Evolutionary conservation across 2,329 filamentous ascomycete genomes (phyloP).

Genomic region (Exophiala aquamarina): DNA sequence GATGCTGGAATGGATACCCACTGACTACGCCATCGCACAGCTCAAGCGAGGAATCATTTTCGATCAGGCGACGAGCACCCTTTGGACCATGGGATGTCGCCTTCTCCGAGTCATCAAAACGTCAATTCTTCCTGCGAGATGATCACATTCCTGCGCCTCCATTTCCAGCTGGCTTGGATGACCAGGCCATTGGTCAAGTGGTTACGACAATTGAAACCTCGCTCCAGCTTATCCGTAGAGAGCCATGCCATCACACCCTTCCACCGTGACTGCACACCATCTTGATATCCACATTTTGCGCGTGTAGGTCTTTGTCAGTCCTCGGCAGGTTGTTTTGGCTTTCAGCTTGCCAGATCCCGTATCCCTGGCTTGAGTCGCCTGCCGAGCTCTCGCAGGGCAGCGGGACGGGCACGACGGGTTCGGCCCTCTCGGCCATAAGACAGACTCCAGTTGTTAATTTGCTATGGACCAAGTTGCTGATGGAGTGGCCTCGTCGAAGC

Average conservation of each 20-base stretch:
- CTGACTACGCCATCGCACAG: too few relatives aligned
- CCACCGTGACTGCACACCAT: constrained; percentile 2
- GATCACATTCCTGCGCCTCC: not conserved
- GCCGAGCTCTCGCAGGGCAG: too few relatives aligned
- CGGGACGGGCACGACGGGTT: constrained; percentile 7
- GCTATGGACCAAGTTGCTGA: too few relatives aligned
- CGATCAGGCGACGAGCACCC: too few relatives aligned
- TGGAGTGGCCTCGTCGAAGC: too few relatives aligned
- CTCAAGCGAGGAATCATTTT: too few relatives aligned
- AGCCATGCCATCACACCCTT: constrained; percentile 2
- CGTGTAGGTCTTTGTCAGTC: not conserved
- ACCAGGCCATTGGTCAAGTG: not conserved
- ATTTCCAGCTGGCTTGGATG: too few relatives aligned
- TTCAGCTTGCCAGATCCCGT: constrained; percentile 8
- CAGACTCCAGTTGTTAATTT: not conserved
- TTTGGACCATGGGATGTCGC: too few relatives aligned
- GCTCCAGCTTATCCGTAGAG: not conserved
- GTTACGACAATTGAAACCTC: not conserved
- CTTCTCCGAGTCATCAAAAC: too few relatives aligned
- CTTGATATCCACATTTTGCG: not conserved
- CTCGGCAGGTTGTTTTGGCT: not conserved
- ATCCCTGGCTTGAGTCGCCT: too few relatives aligned
- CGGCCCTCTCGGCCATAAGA: constrained; percentile 16
- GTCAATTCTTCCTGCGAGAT: not conserved
- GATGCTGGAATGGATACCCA: too few relatives aligned